A percentile compares a stretch with the other conserved stretches of the same genome.
Conservation (phyloP, 2,329 filamentous ascomycete species). For the Teratosphaeria zuluensis region DNA sequence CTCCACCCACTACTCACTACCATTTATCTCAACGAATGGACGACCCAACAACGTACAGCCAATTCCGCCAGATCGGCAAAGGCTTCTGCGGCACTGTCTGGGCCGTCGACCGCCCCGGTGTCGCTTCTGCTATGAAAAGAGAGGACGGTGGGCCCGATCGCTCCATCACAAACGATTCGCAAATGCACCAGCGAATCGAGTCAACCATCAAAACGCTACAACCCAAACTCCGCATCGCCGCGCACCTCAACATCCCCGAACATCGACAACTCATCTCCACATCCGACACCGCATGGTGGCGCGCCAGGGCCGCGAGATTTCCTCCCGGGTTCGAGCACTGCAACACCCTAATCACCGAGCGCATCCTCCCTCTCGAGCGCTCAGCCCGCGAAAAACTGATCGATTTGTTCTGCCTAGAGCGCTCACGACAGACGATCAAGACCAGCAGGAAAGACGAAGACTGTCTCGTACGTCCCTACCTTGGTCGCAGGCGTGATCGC, state of each 20-base stretch:
- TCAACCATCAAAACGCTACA: neutral
- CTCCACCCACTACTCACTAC: neutral
- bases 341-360: conserved; percentile 3
- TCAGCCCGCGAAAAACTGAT: conserved; percentile 4
- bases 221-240: neutral
- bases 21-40: neutral
- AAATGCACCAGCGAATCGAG: conserved; percentile 1
- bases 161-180: conserved; percentile 4
- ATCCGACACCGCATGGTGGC: neutral
- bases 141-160: conserved; percentile 3
- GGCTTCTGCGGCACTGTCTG: conserved; percentile 3
- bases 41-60: neutral
- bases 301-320: neutral
- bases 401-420: conserved; percentile 4
- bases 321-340: conserved; percentile 1
- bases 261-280: neutral
- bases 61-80: neutral
- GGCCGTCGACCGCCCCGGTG: neutral
- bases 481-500: conserved; percentile 29
- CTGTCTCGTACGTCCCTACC: conserved; percentile 42
- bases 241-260: neutral
- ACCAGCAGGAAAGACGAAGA: conserved; percentile 13
- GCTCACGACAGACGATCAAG: neutral
- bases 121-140: conserved; percentile 2
- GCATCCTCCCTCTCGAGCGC: conserved; percentile 2